Percentiles rank a stretch among this genome's conserved stretches.
Evolutionary conservation across 805 yeast species (phyloP).

Genomic region (Metschnikowia lochheadii): DNA sequence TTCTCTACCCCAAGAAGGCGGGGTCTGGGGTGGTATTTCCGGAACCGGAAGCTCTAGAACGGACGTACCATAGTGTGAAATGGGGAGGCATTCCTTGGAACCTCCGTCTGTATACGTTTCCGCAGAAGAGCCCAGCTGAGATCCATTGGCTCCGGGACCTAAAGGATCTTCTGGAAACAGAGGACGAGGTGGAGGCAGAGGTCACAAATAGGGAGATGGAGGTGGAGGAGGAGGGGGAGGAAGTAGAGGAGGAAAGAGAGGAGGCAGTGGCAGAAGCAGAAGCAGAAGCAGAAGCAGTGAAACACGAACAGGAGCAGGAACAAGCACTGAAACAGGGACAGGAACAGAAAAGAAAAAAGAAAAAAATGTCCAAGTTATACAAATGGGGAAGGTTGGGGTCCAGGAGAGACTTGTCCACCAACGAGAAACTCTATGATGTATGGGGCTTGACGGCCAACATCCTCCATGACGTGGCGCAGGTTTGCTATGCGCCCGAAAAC

Average conservation of each 20-base stretch:
- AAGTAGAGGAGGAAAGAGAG: neutral
- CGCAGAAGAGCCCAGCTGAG: conserved; percentile 51
- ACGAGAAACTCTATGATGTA: conserved; percentile 57
- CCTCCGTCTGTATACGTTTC: conserved; percentile 58
- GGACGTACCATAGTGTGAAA: conserved; percentile 34
- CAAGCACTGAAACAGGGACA: neutral
- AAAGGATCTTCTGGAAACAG: conserved; percentile 53
- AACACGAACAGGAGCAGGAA: neutral
- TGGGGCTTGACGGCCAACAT: conserved; percentile 86
- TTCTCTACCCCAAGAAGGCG: conserved; percentile 33
- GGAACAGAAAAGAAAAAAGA: conserved; percentile 5
- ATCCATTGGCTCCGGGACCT: conserved; percentile 60
- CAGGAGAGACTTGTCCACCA: conserved; percentile 32
- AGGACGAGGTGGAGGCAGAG: conserved; percentile 26
- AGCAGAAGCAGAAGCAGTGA: neutral
- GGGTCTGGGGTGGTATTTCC: conserved; percentile 20
- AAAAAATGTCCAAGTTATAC: conserved; percentile 13
- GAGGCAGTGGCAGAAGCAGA: neutral
- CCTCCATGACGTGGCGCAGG: conserved; percentile 62
- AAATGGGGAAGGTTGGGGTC: conserved; percentile 41
- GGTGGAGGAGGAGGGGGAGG: conserved; percentile 30
- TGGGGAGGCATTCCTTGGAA: conserved; percentile 78
- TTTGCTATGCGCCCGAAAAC: conserved; percentile 32
- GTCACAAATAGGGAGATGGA: no score
- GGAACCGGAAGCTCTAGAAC: conserved; percentile 28